Percentiles rank a stretch among this genome's conserved stretches.
Evolutionary conservation across 306 rosid species (phyloP).

Genomic region (Boehmeria nivea): DNA sequence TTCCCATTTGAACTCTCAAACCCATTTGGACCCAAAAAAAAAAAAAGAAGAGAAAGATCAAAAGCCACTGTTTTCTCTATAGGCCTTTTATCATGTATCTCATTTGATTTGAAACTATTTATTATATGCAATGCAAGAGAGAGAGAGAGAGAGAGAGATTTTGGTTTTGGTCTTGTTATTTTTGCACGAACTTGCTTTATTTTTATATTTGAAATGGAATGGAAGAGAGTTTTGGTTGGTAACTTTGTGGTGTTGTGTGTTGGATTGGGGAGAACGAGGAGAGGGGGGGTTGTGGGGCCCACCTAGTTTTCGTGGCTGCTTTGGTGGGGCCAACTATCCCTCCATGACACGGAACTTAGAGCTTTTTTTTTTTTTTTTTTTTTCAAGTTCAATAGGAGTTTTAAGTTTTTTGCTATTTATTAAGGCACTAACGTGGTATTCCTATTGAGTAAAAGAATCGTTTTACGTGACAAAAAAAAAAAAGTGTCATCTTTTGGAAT

Average conservation of each 20-base stretch:
- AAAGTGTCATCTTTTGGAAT: too few relatives aligned
- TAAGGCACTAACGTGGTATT: not conserved
- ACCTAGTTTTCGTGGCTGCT: not conserved
- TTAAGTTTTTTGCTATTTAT: slow-evolving; percentile 2
- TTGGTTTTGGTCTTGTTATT: slow-evolving; percentile 17
- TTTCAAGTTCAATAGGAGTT: not conserved
- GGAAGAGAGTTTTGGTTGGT: not conserved
- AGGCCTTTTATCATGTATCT: too few relatives aligned
- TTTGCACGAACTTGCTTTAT: not conserved
- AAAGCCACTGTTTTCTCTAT: not conserved
- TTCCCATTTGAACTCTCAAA: slow-evolving; percentile 33
- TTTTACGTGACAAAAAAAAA: not conserved
- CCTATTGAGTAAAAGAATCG: slow-evolving; percentile 8
- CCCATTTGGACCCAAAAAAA: too few relatives aligned
- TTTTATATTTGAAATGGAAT: too few relatives aligned
- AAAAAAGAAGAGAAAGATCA: not conserved
- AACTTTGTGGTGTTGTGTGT: too few relatives aligned
- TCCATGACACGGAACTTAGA: slow-evolving; percentile 15
- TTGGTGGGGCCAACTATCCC: slow-evolving; percentile 27
- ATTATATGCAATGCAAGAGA: not conserved
- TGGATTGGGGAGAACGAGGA: slow-evolving; percentile 6
- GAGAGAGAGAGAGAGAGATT: slow-evolving; percentile 5
- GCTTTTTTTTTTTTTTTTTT: too few relatives aligned
- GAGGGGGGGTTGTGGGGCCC: slow-evolving; percentile 23
- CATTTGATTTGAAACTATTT: slow-evolving; percentile 16